phyloP scores from a whole-genome alignment of 1,284 basidiomycete species.

The Sporisorium sorghi region DNA sequence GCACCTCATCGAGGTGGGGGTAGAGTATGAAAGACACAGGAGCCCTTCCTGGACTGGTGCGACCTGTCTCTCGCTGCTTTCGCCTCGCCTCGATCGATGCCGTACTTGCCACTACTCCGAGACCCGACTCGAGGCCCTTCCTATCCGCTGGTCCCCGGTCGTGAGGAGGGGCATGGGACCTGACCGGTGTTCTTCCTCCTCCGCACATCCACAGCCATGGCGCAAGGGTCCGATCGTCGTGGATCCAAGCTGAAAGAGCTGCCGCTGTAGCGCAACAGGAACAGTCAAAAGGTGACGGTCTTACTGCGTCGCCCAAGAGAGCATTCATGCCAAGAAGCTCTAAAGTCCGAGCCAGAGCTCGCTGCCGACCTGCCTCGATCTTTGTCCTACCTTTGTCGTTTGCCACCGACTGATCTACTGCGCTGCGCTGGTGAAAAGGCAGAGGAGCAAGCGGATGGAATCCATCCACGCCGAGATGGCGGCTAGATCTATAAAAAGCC shows the following conservation, averaged over 20 bases:
- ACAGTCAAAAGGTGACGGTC: neutral
- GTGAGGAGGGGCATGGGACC: neutral
- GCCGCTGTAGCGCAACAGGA: neutral
- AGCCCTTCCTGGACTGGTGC: too few relatives aligned
- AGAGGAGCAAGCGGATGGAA: neutral
- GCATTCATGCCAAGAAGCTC: neutral
- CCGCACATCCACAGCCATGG: neutral
- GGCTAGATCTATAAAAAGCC: neutral
- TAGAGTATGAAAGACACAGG: too few relatives aligned
- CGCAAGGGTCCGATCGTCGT: neutral
- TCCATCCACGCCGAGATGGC: neutral
- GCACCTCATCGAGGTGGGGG: too few relatives aligned
- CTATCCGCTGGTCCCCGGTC: neutral
- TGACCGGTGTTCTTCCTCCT: neutral
- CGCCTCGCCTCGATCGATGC: too few relatives aligned
- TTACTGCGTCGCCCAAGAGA: neutral
- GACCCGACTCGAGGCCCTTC: too few relatives aligned
- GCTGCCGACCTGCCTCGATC: neutral
- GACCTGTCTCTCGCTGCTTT: too few relatives aligned
- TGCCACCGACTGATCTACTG: too few relatives aligned
- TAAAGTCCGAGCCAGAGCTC: neutral
- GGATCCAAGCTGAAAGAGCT: neutral
- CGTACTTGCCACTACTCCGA: neutral
- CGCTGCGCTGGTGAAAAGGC: too few relatives aligned
- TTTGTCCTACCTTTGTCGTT: conserved; percentile 2